Base-by-base conservation (phyloP, 2,329 filamentous ascomycete genomes). In the Didymella exigua region DNA sequence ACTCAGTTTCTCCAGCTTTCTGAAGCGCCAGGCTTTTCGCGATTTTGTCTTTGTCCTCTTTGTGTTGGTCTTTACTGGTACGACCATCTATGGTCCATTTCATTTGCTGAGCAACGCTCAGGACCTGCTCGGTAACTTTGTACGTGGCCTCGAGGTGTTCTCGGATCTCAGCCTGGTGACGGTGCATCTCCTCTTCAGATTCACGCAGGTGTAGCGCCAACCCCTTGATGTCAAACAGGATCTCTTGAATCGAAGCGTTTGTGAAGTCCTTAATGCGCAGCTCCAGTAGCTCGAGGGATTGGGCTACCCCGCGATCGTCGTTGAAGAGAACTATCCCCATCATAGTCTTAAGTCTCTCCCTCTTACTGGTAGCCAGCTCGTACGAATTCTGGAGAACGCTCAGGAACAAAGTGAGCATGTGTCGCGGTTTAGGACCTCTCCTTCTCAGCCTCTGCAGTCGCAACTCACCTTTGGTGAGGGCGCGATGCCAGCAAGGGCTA, bases 321-420 rank as follows among this genome's bases (percentile, higher is more conserved):
- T 26, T 60, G 50, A 64, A 64, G 1, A 60, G 50, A 2, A 62
- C 26, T 2, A 64, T 36, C 1, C 30, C 36, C 2, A 56, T n/a
- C 33, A 60, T 55, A 5, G 36, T n/a, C 34, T 62, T 62, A 4
- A 40, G 21, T 6, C 47, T 61, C 26, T 62, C 37, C 5, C 47
- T 58, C 19, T 38, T 63, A 45, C 54, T 62, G n/a, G 50, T 61
- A 4, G 56, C 54, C 6, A 61, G 23, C 7, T 44, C 43, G 42
- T 63, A 60, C 1, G 59, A 63, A 16, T 36, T 49, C 14, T 18
- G 33, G 14, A 63, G 42, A 4, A 46, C 36, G 1, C 27, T 29
- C 4, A 52, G 34, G 10, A 52, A 52, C 9, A 19, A 10, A 23
- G 34, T 16, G 5, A 52, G 42, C 1, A n/a, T n/a, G n/a, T n/a